Evolutionary conservation across 2,329 filamentous ascomycete species (phyloP), one percentile per base, ranked within the genome.

Genomic region (Pleoardoris graminearum): DNA sequence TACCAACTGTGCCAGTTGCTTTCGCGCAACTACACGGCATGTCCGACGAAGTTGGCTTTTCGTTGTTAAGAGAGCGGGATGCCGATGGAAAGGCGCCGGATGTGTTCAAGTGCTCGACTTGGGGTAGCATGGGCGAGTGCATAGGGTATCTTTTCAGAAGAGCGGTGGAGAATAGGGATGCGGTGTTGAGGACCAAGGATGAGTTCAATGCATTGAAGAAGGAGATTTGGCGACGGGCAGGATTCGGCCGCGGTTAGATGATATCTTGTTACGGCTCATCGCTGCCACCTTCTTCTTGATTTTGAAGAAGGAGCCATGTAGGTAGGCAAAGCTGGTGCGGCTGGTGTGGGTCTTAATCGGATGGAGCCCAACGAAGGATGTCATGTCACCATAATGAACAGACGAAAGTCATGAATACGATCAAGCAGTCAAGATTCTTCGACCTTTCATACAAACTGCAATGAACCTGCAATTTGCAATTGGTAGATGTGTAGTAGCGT

Each of bases 21-120:
- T 91, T 89, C 70, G 89, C 88, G 2, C 92, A 97, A 75, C 82
- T 97, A 1, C 89, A 94, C 77, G 92, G 93, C 29, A 97, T 97
- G 93, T 93, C 93, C 0, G 93, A 97, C 63, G 92, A 97, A 69
- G 85, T 97, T 42, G 91, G 88, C 56, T 81, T 82, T 54, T 76
- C 68, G 22, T 50, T 72, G 14, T 50, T 70, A 33, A 58, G 58
- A 6, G 58, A 69, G 51, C 60, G 54, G 30, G 55, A 53, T 8
- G 57, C 50, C 3, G 55, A 58, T 30, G 60, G 59, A 2, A 75
- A 79, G 43, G 59, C 66, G 6, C 78, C 79, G 37, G 75, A 75
- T 49, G 79, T 82, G 4, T 82, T 79, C 67, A 85, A 85, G 69
- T 81, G 79, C 58, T 77, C 80, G 10, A 79, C 79, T 3, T 85